phyloP scores from a whole-genome alignment of 2,329 filamentous ascomycete genomes.

The Sclerotinia borealis region DNA sequence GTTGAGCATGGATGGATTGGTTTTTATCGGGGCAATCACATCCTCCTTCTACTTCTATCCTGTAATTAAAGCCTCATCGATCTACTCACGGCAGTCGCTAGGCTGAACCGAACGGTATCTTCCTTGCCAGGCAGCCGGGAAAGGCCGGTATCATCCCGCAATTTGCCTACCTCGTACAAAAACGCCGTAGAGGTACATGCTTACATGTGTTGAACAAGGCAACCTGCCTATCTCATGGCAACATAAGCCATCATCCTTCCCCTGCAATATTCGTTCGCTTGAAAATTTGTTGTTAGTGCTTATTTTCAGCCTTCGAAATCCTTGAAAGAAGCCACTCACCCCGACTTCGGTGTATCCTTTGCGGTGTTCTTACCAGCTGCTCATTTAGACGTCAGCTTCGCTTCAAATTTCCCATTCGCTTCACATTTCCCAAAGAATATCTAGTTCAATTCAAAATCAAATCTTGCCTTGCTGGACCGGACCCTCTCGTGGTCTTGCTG shows the following conservation, averaged over 20 bases:
- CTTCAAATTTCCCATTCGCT: conserved; percentile 20
- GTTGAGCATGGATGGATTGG: conserved; percentile 22
- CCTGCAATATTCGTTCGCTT: background rate
- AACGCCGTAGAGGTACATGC: conserved; percentile 2
- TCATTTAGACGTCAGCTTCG: conserved; percentile 22
- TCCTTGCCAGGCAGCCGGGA: conserved; percentile 6
- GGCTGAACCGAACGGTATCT: conserved; percentile 15
- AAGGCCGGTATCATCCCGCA: conserved; percentile 2
- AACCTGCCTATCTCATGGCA: conserved; percentile 8
- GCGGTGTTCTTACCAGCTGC: conserved; percentile 8
- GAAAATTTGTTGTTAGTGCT: conserved; percentile 25
- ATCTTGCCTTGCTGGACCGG: background rate
- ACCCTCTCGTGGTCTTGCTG: background rate
- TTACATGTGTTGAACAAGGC: conserved; percentile 3
- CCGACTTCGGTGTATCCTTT: conserved; percentile 14
- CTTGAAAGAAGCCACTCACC: conserved; percentile 18
- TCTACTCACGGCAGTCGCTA: conserved; percentile 18
- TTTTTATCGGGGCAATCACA: conserved; percentile 11
- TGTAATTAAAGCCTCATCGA: conserved; percentile 18
- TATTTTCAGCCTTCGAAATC: conserved; percentile 26
- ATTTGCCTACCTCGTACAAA: conserved; percentile 4
- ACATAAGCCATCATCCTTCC: conserved; percentile 11
- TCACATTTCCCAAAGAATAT: conserved; percentile 12
- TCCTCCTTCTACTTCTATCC: conserved; percentile 16
- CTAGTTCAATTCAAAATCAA: background rate